Evolutionary conservation across 805 yeast species (phyloP).

Genomic region (Candida nitratophila): DNA sequence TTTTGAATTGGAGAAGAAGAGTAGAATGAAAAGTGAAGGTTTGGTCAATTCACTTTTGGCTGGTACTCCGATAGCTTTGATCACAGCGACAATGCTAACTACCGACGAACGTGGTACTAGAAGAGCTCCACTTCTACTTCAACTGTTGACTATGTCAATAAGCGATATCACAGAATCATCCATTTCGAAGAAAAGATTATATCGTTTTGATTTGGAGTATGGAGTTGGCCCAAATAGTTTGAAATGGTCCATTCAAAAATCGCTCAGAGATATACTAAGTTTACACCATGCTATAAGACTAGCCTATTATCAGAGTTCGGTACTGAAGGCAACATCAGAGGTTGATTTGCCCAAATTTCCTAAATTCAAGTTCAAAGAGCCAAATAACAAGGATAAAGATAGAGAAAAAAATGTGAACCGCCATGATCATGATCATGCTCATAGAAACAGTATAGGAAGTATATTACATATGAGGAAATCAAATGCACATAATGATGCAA

Average conservation of each 20-base stretch:
- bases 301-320: slow-evolving; percentile 33
- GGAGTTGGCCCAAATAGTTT: slow-evolving; percentile 78
- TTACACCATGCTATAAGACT: slow-evolving; percentile 65
- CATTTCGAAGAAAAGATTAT: slow-evolving; percentile 36
- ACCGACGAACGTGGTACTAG: slow-evolving; percentile 70
- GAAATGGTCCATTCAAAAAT: slow-evolving; percentile 74
- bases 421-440: too few species aligned
- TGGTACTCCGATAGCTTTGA: slow-evolving; percentile 68
- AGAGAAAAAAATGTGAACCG: too few species aligned
- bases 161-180: slow-evolving; percentile 39
- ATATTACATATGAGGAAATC: neutral
- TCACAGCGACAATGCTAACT: slow-evolving; percentile 67
- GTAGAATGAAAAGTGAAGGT: slow-evolving; percentile 17
- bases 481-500: neutral
- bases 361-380: slow-evolving; percentile 5
- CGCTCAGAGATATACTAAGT: slow-evolving; percentile 61
- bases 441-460: neutral
- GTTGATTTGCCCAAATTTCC: slow-evolving; percentile 33
- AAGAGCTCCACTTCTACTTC: slow-evolving; percentile 77
- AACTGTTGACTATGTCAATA: slow-evolving; percentile 62
- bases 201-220: slow-evolving; percentile 74
- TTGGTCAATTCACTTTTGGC: slow-evolving; percentile 47
- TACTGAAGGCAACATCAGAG: slow-evolving; percentile 13
- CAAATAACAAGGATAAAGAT: neutral
- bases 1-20: slow-evolving; percentile 16